These are phyloP conservation scores for Cinnamomum micranthum DNA, from an alignment of 164 flowering plant species.

Conservation along the genomic window DNA sequence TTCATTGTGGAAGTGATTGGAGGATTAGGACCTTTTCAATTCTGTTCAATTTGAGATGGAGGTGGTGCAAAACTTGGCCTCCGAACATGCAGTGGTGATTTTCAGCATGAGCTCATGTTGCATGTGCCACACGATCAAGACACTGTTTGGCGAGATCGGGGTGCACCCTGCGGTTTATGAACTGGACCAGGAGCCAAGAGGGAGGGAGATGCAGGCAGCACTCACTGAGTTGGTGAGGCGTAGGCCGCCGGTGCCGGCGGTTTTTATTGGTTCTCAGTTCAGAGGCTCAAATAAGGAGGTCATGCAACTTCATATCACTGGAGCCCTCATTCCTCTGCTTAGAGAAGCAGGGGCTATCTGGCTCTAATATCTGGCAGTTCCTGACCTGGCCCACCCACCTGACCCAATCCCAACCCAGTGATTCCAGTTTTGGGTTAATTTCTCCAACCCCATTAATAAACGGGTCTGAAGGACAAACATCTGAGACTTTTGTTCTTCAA, in stretches of 20 bases:
- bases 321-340: conserved; percentile 33
- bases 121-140: conserved; percentile 36
- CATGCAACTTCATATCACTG: conserved; percentile 30
- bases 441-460: too few species aligned
- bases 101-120: conserved; percentile 37
- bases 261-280: conserved; percentile 32
- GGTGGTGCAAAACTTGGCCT: conserved; percentile 16
- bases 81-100: conserved; percentile 34
- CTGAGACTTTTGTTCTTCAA: too few species aligned
- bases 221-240: conserved; percentile 18
- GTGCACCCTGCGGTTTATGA: conserved; percentile 30
- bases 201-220: conserved; percentile 32
- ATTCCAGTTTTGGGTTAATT: too few species aligned
- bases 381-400: too few species aligned
- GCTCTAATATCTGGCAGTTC: background rate
- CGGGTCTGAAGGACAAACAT: too few species aligned
- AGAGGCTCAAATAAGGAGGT: conserved; percentile 24
- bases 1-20: conserved; percentile 34
- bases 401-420: too few species aligned
- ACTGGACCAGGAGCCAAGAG: conserved; percentile 31
- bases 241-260: conserved; percentile 27
- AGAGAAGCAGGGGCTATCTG: conserved; percentile 37
- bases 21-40: conserved; percentile 29
- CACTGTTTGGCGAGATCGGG: conserved; percentile 27
- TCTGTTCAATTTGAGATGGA: conserved; percentile 21